Evolutionary conservation across 768 basidiomycete species (phyloP), one percentile per base, ranked within the genome.

Genomic region (Calocera cornea): DNA sequence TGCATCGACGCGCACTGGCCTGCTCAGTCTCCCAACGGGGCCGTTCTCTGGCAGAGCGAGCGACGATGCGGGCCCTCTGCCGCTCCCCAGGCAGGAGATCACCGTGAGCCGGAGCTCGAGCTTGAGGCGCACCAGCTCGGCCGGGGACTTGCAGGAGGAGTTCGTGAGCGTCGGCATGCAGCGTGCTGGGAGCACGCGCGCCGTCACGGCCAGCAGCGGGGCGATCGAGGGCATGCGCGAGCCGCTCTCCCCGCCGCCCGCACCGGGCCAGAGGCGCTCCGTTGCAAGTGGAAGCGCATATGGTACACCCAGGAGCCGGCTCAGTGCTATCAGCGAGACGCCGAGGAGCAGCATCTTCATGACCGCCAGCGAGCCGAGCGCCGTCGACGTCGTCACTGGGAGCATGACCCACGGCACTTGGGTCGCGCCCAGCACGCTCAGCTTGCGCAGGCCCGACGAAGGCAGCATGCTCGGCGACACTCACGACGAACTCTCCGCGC

Each of bases 131-230:
- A 88, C 87, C n/a, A 87, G 84, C 49, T 91, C 88, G 0, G 81
- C 88, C 78, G 87, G 87, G 0, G 90, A 92, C 72, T 78, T 92
- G n/a, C 89, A 80, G 75, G 79, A 84, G 67, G 86, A 82, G 66
- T 84, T 81, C 54, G 80, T 78, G 40, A 78, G 78, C 27, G 83
- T 78, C 81, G 60, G 80, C 78, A 34, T 77, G 80, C 60, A 78
- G 77, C 34, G 76, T n/a, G 17, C 33, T 33, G 33, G 31, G 5
- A 27, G 34, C 19, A 54, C 64, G n/a, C 40, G 41, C 7, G 65
- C 68, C 1, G 68, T 66, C 2, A 38, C 34, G 1, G 50, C 68
- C 2, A 69, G 65, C 47, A 70, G 47, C 36, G 70, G 69, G 27
- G 68, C 65, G n/a, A 67, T 49, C 54, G 24, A 63, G 19, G 66